A percentile compares a stretch with the other conserved stretches of the same genome.
Evolutionary conservation across 371 early-diverging fungal species (phyloP).

Genomic region (Vairimorpha ceranae): DNA sequence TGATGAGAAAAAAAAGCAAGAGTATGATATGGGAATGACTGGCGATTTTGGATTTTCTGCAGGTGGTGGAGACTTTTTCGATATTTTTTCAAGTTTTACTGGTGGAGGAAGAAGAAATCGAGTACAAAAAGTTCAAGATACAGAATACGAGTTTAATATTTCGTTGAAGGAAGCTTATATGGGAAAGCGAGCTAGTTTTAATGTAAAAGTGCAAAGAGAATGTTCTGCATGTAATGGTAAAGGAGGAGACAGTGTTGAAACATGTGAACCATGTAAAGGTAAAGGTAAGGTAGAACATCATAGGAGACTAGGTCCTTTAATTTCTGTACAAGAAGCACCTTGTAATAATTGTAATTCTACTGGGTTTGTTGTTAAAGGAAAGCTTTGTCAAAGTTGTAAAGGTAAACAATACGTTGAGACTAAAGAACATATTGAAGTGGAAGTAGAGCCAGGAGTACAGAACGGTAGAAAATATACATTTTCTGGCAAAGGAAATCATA

Average conservation of each 20-base stretch:
- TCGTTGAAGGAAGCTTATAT: slow-evolving; percentile 49
- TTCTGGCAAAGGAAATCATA: slow-evolving; percentile 56
- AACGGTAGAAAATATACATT: slow-evolving; percentile 39
- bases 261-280: slow-evolving; percentile 58
- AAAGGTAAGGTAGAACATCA: slow-evolving; percentile 41
- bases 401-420: slow-evolving; percentile 46
- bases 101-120: slow-evolving; percentile 36
- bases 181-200: slow-evolving; percentile 49
- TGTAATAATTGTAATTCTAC: slow-evolving; percentile 54
- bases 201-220: slow-evolving; percentile 43
- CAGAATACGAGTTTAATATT: slow-evolving; percentile 43
- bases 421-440: slow-evolving; percentile 44
- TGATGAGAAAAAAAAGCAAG: slow-evolving; percentile 53
- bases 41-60: slow-evolving; percentile 24
- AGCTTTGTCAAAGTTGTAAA: slow-evolving; percentile 51
- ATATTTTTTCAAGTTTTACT: slow-evolving; percentile 50
- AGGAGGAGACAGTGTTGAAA: slow-evolving; percentile 48
- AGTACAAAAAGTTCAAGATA: slow-evolving; percentile 46
- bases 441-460: slow-evolving; percentile 47
- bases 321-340: slow-evolving; percentile 35
- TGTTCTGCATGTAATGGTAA: slow-evolving; percentile 59
- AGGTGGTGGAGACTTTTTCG: slow-evolving; percentile 49
- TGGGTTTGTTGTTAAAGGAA: slow-evolving; percentile 45
- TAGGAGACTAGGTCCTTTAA: slow-evolving; percentile 41
- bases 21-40: slow-evolving; percentile 57